Percentiles rank a stretch among this genome's conserved stretches.
Evolutionary conservation across 2,329 filamentous ascomycete genomes (phyloP).

Genomic region (Aureobasidium namibiae): DNA sequence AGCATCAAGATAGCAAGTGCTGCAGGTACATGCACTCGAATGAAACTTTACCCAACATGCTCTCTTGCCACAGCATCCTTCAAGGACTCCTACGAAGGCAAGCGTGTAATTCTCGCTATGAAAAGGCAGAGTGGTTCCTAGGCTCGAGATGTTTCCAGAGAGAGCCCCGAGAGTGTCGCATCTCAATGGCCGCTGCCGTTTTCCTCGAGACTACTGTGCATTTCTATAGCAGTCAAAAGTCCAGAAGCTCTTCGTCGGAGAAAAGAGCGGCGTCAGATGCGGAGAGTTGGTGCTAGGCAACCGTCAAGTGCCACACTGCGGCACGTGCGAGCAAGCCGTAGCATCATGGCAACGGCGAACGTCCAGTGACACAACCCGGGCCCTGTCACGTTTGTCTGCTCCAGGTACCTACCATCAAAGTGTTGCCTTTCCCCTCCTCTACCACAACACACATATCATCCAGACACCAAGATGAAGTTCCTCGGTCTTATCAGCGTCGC

Average conservation of each 20-base stretch:
- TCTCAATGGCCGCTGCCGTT: too few relatives aligned
- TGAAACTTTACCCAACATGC: neutral
- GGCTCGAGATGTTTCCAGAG: too few relatives aligned
- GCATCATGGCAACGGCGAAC: slow-evolving; percentile 6
- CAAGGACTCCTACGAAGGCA: too few relatives aligned
- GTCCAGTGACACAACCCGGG: neutral
- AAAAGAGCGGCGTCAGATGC: neutral
- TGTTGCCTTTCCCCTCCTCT: neutral
- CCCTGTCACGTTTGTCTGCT: neutral
- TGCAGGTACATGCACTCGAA: neutral
- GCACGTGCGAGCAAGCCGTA: neutral
- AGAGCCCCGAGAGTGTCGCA: too few relatives aligned
- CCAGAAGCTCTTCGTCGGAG: neutral
- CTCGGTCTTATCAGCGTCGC: slow-evolving; percentile 20
- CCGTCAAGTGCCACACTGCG: neutral
- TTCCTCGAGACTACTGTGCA: too few relatives aligned
- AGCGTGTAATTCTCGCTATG: too few relatives aligned
- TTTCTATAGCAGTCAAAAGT: too few relatives aligned
- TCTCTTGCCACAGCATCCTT: too few relatives aligned
- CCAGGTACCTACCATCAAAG: neutral
- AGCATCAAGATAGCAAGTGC: neutral
- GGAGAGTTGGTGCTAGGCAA: slow-evolving; percentile 3
- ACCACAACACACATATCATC: neutral
- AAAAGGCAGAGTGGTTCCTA: too few relatives aligned
- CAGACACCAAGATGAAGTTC: slow-evolving; percentile 25